Percentiles rank a stretch among this genome's conserved stretches.
These are phyloP conservation scores for Aspergillus texensis DNA, from an alignment of 2,329 filamentous ascomycete species.

Conservation along the genomic window DNA sequence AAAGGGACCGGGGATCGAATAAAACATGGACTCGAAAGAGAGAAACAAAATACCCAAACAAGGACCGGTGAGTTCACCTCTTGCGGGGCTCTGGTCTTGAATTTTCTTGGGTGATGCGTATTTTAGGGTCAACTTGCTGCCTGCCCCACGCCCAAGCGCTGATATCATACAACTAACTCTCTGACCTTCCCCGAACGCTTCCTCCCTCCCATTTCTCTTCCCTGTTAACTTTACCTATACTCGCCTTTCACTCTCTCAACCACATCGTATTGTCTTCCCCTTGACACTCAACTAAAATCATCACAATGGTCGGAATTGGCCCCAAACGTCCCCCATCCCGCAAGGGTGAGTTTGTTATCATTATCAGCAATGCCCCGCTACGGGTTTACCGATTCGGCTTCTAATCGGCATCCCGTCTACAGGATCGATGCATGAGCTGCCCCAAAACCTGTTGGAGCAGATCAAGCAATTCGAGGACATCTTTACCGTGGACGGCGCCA, in stretches of 20 bases:
- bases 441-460: conserved; percentile 78
- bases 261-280: conserved; percentile 7
- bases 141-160: conserved; percentile 13
- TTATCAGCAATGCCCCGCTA: conserved; percentile 10
- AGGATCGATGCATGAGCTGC: conserved; percentile 92
- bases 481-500: conserved; percentile 76
- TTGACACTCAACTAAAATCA: conserved; percentile 11
- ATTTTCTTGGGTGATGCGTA: conserved; percentile 13
- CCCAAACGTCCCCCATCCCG: conserved; percentile 67
- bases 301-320: conserved; percentile 65
- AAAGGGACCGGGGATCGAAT: background rate
- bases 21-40: background rate
- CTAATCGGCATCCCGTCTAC: conserved; percentile 6
- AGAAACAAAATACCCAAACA: conserved; percentile 8
- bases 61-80: conserved; percentile 12
- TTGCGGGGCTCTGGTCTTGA: conserved; percentile 3
- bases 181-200: background rate
- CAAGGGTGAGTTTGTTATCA: conserved; percentile 64
- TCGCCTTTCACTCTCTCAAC: background rate
- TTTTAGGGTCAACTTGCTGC: background rate
- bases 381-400: conserved; percentile 11
- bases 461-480: conserved; percentile 81
- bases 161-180: background rate
- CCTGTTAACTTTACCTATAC: conserved; percentile 5
- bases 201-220: conserved; percentile 11